A percentile compares a stretch with the other conserved stretches of the same genome.
These are phyloP conservation scores for Diaporthe helianthi DNA, from an alignment of 2,329 filamentous ascomycete genomes.

Conservation along the genomic window DNA sequence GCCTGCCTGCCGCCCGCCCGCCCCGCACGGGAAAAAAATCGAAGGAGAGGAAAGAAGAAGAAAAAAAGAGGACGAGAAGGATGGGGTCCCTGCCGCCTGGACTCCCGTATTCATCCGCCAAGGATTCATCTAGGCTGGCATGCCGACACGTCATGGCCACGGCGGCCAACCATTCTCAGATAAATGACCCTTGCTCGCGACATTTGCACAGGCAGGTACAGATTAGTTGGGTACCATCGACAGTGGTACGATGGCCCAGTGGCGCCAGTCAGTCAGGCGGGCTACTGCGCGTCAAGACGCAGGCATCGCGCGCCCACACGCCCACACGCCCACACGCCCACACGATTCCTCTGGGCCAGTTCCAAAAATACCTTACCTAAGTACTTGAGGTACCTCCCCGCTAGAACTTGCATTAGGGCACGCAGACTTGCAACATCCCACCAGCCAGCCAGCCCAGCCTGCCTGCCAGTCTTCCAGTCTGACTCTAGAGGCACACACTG, in stretches of 20 bases:
- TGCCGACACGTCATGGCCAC: slow-evolving; percentile 8
- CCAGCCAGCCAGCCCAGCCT: neutral
- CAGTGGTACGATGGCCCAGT: neutral
- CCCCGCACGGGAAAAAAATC: too few species aligned
- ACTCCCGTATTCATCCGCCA: slow-evolving; percentile 17
- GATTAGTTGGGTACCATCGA: too few species aligned
- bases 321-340: slow-evolving; percentile 1
- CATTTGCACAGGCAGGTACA: neutral
- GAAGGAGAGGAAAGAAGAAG: too few species aligned
- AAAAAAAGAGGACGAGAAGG: too few species aligned
- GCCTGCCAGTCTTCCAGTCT: too few species aligned
- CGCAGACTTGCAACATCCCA: neutral
- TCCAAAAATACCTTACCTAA: slow-evolving; percentile 26
- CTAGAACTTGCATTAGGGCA: slow-evolving; percentile 1
- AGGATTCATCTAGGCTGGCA: slow-evolving; percentile 4
- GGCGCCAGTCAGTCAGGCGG: slow-evolving; percentile 5
- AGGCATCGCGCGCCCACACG: neutral
- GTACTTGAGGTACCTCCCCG: too few species aligned
- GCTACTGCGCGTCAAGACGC: slow-evolving; percentile 4
- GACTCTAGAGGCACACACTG: too few species aligned
- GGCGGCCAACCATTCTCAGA: neutral
- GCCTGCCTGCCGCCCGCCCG: too few species aligned
- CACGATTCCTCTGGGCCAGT: neutral
- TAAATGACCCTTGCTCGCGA: neutral
- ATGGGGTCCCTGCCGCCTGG: slow-evolving; percentile 9